Percentiles rank a stretch among this genome's conserved stretches.
Conservation (phyloP, 768 basidiomycete species). For the Rhizopogon sp. region DNA sequence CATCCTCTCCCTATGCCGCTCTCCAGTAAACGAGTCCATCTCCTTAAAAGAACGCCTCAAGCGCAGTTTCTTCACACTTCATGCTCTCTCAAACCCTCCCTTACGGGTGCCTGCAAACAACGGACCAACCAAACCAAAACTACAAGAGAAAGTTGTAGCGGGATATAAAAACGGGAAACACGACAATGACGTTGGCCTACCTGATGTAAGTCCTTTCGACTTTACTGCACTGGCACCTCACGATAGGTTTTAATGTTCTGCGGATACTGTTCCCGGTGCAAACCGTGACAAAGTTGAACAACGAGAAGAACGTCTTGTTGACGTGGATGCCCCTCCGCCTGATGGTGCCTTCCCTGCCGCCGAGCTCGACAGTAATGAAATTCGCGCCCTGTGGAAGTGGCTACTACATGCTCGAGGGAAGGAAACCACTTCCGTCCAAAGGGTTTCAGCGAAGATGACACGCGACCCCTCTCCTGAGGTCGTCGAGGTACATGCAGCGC, state of each 20-base stretch:
- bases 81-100: too few relatives aligned
- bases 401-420: background rate
- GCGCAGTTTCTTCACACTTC: too few relatives aligned
- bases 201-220: background rate
- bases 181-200: background rate
- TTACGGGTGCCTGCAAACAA: too few relatives aligned
- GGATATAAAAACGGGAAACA: background rate
- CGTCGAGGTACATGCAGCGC: background rate
- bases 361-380: background rate
- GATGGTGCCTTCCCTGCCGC: background rate
- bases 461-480: background rate
- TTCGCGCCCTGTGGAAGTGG: background rate
- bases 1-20: too few relatives aligned
- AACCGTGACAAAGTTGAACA: background rate
- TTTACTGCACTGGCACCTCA: background rate
- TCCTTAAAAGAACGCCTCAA: too few relatives aligned
- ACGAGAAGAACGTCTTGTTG: background rate
- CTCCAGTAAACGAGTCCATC: too few relatives aligned
- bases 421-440: background rate
- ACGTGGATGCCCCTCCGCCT: background rate
- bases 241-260: background rate
- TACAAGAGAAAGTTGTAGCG: background rate
- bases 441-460: background rate
- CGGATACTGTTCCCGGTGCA: background rate
- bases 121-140: background rate